Evolutionary conservation across 2,329 filamentous ascomycete genomes (phyloP).

Genomic region (Fusarium lyarnte): DNA sequence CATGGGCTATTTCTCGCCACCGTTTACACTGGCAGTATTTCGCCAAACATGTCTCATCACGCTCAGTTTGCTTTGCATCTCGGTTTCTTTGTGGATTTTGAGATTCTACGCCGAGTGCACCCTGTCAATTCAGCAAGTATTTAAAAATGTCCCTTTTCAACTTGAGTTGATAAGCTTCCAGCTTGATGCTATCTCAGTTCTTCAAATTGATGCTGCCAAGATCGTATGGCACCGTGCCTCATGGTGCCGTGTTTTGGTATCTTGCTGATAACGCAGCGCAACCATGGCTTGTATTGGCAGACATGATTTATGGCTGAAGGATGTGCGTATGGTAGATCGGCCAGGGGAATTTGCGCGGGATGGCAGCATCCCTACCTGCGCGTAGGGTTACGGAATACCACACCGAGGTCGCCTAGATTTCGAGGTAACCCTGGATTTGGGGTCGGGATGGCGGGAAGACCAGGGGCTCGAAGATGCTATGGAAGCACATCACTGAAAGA

Average conservation of each 20-base stretch:
- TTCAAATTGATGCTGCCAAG: conserved; percentile 4
- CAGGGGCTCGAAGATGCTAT: neutral
- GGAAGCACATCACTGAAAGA: conserved; percentile 9
- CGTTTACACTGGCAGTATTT: neutral
- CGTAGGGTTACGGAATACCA: conserved; percentile 33
- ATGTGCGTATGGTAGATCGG: conserved; percentile 25
- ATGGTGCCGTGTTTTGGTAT: neutral
- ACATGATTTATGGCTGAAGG: conserved; percentile 9
- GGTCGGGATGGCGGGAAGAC: conserved; percentile 23
- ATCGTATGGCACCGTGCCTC: neutral
- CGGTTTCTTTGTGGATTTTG: conserved; percentile 22
- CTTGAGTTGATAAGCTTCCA: neutral
- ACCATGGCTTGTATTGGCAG: conserved; percentile 25
- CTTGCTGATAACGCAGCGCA: conserved; percentile 13
- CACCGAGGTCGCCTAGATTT: conserved; percentile 32
- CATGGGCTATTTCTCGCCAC: conserved; percentile 17
- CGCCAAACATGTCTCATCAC: conserved; percentile 1
- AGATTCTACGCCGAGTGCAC: neutral
- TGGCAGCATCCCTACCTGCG: conserved; percentile 30
- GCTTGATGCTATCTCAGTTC: neutral
- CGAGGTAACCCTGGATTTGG: conserved; percentile 24
- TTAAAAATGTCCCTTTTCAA: neutral
- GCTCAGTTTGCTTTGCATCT: neutral
- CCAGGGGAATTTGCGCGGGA: conserved; percentile 37
- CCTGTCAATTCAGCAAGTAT: neutral